These are phyloP conservation scores for Podila epicladia DNA, from an alignment of 192 early-diverging fungal genomes.

Conservation along the genomic window DNA sequence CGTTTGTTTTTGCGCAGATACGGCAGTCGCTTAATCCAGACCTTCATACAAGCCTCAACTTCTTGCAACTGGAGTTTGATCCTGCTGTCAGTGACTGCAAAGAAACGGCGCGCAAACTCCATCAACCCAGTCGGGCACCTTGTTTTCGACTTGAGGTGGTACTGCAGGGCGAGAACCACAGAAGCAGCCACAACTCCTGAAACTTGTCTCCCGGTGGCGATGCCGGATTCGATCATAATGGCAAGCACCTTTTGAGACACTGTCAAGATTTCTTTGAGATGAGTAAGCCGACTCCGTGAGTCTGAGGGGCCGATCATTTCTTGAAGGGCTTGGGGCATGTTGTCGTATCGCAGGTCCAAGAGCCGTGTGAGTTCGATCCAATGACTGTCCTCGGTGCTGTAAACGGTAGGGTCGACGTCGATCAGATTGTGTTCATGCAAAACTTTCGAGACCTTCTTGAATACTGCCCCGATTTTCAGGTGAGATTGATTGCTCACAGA, in stretches of 20 bases:
- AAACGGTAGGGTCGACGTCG: neutral
- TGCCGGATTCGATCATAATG: conserved; percentile 18
- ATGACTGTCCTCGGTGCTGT: conserved; percentile 13
- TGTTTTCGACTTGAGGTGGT: conserved; percentile 1
- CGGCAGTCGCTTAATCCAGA: conserved; percentile 30
- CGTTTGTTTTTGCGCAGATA: conserved; percentile 1
- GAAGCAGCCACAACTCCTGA: conserved; percentile 19
- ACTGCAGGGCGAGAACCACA: conserved; percentile 18
- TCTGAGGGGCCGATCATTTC: conserved; percentile 8
- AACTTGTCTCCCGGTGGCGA: conserved; percentile 5
- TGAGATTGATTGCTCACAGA: neutral
- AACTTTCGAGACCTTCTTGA: conserved; percentile 3
- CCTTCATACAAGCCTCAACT: conserved; percentile 14
- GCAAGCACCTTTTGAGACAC: conserved; percentile 30
- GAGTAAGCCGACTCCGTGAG: neutral
- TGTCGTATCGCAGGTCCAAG: conserved; percentile 9
- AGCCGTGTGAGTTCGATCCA: conserved; percentile 25
- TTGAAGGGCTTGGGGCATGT: conserved; percentile 3
- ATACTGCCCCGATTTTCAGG: conserved; percentile 13
- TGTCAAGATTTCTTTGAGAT: conserved; percentile 15
- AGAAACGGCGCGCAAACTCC: conserved; percentile 4
- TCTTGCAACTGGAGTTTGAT: conserved; percentile 7
- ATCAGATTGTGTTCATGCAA: conserved; percentile 2
- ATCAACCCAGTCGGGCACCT: conserved; percentile 1
- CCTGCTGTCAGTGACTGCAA: neutral